Percentiles rank a stretch among this genome's conserved stretches.
These are phyloP conservation scores for Ilex asprella DNA, from an alignment of 257 asterid species.

Conservation along the genomic window DNA sequence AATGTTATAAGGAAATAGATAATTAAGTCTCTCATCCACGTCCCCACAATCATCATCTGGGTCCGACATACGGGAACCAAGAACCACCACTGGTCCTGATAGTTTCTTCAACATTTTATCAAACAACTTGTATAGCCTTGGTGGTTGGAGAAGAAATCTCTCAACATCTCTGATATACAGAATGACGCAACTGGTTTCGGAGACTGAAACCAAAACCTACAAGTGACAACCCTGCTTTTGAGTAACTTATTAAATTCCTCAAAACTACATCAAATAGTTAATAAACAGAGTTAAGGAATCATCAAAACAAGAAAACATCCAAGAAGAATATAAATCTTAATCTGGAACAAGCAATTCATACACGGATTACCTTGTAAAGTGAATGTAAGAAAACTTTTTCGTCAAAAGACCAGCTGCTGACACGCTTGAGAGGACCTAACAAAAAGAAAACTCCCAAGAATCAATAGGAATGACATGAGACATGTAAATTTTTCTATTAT, in stretches of 20 bases:
- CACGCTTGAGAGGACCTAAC: slow-evolving; percentile 55
- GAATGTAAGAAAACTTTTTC: slow-evolving; percentile 73
- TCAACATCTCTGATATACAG: slow-evolving; percentile 89
- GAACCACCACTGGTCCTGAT: slow-evolving; percentile 76
- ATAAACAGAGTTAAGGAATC: slow-evolving; percentile 5
- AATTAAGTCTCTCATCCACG: slow-evolving; percentile 49
- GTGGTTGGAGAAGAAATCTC: slow-evolving; percentile 49
- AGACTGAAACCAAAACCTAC: slow-evolving; percentile 74
- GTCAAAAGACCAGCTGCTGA: slow-evolving; percentile 67
- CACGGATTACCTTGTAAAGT: slow-evolving; percentile 64
- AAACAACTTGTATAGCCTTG: slow-evolving; percentile 54
- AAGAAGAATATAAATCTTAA: neutral
- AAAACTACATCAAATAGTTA: neutral
- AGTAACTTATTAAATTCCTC: neutral
- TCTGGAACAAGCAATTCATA: slow-evolving; percentile 4
- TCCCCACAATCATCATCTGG: slow-evolving; percentile 50
- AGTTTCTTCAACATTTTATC: slow-evolving; percentile 69
- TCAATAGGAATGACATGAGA: slow-evolving; percentile 12
- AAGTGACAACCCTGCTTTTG: neutral
- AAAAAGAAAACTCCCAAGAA: slow-evolving; percentile 15
- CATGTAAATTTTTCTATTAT: neutral
- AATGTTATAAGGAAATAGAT: slow-evolving; percentile 74
- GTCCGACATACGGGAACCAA: slow-evolving; percentile 80
- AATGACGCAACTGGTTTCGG: slow-evolving; percentile 56
- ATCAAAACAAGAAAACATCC: slow-evolving; percentile 1